A percentile compares a stretch with the other conserved stretches of the same genome.
Evolutionary conservation across 331 rosid genomes (phyloP).

Genomic region (Telfairia occidentalis): DNA sequence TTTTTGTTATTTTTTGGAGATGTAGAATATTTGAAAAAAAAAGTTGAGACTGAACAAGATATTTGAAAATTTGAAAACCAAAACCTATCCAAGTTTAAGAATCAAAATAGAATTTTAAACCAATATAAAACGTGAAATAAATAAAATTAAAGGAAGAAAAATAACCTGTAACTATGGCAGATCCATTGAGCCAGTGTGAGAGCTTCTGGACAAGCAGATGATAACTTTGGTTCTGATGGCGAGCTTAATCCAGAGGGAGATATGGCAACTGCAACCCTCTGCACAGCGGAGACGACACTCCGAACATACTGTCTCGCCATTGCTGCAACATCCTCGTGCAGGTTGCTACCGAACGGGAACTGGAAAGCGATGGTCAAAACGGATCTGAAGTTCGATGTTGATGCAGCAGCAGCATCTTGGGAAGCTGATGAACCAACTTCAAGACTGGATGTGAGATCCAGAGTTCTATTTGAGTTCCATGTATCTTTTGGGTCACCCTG

Average conservation of each 20-base stretch:
- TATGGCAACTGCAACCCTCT: slow-evolving; percentile 91
- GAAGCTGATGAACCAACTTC: slow-evolving; percentile 60
- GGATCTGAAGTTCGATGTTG: slow-evolving; percentile 47
- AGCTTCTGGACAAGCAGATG: slow-evolving; percentile 79
- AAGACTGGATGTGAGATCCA: slow-evolving; percentile 78
- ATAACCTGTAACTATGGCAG: slow-evolving; percentile 74
- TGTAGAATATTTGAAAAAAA: no score
- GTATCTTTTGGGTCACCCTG: slow-evolving; percentile 67
- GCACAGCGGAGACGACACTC: slow-evolving; percentile 75
- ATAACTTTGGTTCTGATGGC: slow-evolving; percentile 43
- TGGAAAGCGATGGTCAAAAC: slow-evolving; percentile 94
- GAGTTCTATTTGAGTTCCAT: slow-evolving; percentile 40
- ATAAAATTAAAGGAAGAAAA: neutral
- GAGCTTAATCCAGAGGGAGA: slow-evolving; percentile 68
- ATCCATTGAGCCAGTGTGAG: slow-evolving; percentile 78
- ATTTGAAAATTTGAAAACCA: neutral
- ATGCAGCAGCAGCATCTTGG: slow-evolving; percentile 28
- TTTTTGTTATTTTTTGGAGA: no score
- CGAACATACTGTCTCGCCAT: slow-evolving; percentile 92
- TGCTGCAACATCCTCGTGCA: slow-evolving; percentile 64
- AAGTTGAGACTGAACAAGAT: neutral
- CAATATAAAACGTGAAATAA: neutral
- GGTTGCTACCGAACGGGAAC: slow-evolving; percentile 65
- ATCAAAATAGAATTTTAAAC: neutral
- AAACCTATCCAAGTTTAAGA: neutral